Evolutionary conservation across 1,284 basidiomycete genomes (phyloP).

Genomic region (Golubevia sp.): DNA sequence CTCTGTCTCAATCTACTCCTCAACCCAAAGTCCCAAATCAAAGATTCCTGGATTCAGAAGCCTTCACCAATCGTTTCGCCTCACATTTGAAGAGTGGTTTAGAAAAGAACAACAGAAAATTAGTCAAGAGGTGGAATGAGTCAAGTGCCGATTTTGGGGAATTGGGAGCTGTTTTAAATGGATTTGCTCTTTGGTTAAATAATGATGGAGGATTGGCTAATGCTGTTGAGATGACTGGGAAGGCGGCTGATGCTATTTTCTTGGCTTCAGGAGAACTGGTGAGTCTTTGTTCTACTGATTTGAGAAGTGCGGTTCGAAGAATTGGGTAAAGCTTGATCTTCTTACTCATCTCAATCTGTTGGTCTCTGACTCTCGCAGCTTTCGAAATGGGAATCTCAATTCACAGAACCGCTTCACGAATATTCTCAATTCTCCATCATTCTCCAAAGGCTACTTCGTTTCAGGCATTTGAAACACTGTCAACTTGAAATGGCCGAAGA

Average conservation of each 20-base stretch:
- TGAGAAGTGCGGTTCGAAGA: not conserved
- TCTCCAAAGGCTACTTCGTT: slow-evolving; percentile 48
- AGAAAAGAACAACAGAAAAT: slow-evolving; percentile 53
- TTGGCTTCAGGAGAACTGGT: not conserved
- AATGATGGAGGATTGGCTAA: not conserved
- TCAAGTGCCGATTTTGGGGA: slow-evolving; percentile 52
- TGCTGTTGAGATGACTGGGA: not conserved
- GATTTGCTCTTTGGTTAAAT: slow-evolving; percentile 13
- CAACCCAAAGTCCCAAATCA: slow-evolving; percentile 37
- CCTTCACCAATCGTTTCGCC: slow-evolving; percentile 55
- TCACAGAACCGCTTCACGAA: slow-evolving; percentile 59
- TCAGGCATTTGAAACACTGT: slow-evolving; percentile 57
- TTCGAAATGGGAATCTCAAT: slow-evolving; percentile 64
- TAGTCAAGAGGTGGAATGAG: slow-evolving; percentile 51
- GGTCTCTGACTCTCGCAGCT: slow-evolving; percentile 66
- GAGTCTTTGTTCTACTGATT: slow-evolving; percentile 12
- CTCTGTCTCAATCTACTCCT: slow-evolving; percentile 47
- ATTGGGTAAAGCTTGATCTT: not conserved
- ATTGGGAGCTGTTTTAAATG: slow-evolving; percentile 55
- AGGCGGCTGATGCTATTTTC: not conserved
- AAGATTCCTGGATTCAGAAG: slow-evolving; percentile 56
- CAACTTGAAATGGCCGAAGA: slow-evolving; percentile 56
- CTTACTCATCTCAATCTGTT: slow-evolving; percentile 1
- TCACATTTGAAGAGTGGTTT: slow-evolving; percentile 39
- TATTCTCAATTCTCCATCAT: slow-evolving; percentile 54